A percentile compares a stretch with the other conserved stretches of the same genome.
Evolutionary conservation across 352 stramenopile species (phyloP).

Genomic region (Globisporangium solare): DNA sequence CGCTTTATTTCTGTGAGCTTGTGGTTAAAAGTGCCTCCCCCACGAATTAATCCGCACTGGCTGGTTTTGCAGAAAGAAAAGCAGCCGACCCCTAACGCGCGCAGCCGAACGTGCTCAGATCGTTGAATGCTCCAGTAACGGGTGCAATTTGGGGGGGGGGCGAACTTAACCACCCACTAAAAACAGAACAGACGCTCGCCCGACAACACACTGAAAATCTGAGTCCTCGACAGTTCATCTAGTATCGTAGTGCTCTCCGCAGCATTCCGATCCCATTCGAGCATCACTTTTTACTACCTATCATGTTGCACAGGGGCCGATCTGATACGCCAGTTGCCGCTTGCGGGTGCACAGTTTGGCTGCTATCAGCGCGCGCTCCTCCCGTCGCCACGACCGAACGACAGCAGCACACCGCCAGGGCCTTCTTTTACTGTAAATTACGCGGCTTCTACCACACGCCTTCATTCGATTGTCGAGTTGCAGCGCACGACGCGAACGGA

Average conservation of each 20-base stretch:
- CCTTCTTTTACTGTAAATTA: not conserved
- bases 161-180: not conserved
- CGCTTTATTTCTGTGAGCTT: not conserved
- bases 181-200: not conserved
- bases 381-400: too few species aligned
- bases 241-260: too few species aligned
- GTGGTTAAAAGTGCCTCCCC: not conserved
- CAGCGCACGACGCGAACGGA: not conserved
- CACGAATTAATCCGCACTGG: not conserved
- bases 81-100: not conserved
- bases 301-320: too few species aligned
- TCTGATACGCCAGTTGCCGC: too few species aligned
- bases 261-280: too few species aligned
- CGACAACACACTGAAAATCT: too few species aligned
- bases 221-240: too few species aligned
- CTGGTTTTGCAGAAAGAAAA: slow-evolving; percentile 1
- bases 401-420: too few species aligned
- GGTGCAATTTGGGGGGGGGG: not conserved
- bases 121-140: not conserved
- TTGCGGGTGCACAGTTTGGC: too few species aligned
- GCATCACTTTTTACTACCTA: too few species aligned
- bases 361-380: too few species aligned
- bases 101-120: not conserved
- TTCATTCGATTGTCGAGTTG: slow-evolving; percentile 7
- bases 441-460: too few species aligned